Conservation (phyloP, 2,329 filamentous ascomycete genomes). For the Phaeophleospora eucalypticola region DNA sequence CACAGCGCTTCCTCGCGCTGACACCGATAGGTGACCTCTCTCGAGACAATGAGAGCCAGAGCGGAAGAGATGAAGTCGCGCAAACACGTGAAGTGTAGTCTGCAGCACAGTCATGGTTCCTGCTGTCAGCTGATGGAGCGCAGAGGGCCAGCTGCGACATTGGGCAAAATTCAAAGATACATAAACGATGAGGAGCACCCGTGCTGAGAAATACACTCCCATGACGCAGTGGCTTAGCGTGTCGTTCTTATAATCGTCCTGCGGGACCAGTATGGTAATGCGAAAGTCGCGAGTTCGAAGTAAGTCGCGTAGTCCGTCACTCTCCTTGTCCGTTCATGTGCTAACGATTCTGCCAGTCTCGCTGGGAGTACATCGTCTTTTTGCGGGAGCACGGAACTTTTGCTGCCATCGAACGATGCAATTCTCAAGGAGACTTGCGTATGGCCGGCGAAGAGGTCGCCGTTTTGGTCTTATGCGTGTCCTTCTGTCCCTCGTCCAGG, state of each 20-base stretch:
- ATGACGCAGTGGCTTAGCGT: slow-evolving; percentile 29
- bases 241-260: slow-evolving; percentile 27
- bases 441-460: too few relatives aligned
- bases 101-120: not conserved
- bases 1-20: too few relatives aligned
- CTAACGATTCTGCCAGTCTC: not conserved
- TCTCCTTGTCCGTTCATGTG: not conserved
- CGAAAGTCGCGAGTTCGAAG: slow-evolving; percentile 29
- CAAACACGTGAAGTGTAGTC: not conserved
- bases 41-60: not conserved
- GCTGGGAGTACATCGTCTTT: not conserved
- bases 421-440: too few relatives aligned
- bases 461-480: too few relatives aligned
- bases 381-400: too few relatives aligned
- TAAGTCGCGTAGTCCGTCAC: not conserved
- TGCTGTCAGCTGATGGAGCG: too few relatives aligned
- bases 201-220: slow-evolving; percentile 14
- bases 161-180: not conserved
- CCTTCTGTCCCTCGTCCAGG: too few relatives aligned
- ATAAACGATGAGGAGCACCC: not conserved
- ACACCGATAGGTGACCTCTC: too few relatives aligned
- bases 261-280: slow-evolving; percentile 21
- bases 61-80: not conserved
- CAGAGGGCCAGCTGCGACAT: too few relatives aligned
- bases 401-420: not conserved